phyloP scores from a whole-genome alignment of 1,284 basidiomycete species.

The Ganoderma meredithae region DNA sequence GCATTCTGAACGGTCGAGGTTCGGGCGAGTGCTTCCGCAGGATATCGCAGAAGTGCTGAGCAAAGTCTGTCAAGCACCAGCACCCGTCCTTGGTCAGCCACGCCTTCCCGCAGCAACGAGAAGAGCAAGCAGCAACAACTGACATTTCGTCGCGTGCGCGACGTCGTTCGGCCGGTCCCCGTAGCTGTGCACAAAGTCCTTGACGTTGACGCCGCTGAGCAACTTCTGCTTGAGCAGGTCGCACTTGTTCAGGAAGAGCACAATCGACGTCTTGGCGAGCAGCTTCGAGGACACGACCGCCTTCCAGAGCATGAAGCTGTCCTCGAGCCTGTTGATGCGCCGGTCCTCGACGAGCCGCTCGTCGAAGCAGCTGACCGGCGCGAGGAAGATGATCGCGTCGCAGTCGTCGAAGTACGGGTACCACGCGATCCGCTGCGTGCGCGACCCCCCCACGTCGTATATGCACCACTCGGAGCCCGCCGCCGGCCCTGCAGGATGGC shows the following conservation, averaged over 20 bases:
- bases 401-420: conserved; percentile 51
- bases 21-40: conserved; percentile 47
- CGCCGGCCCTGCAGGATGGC: conserved; percentile 33
- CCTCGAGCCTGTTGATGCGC: conserved; percentile 52
- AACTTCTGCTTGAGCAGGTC: conserved; percentile 76
- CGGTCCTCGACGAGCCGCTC: conserved; percentile 52
- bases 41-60: conserved; percentile 51
- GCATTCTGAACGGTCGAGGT: conserved; percentile 70
- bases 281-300: conserved; percentile 48
- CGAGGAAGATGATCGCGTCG: conserved; percentile 51
- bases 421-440: conserved; percentile 58
- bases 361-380: conserved; percentile 51
- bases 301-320: conserved; percentile 51
- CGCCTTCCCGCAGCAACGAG: neutral
- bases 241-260: conserved; percentile 48
- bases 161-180: conserved; percentile 46
- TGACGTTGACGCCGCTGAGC: conserved; percentile 62
- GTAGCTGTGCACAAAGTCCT: conserved; percentile 58
- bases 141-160: conserved; percentile 47
- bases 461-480: conserved; percentile 53
- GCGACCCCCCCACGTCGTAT: conserved; percentile 78
- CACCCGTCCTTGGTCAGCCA: neutral
- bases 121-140: conserved; percentile 16
- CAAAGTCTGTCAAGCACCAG: conserved; percentile 42
- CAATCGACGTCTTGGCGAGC: conserved; percentile 47